Evolutionary conservation across 2,329 filamentous ascomycete genomes (phyloP).

Genomic region (Knufia fluminis): DNA sequence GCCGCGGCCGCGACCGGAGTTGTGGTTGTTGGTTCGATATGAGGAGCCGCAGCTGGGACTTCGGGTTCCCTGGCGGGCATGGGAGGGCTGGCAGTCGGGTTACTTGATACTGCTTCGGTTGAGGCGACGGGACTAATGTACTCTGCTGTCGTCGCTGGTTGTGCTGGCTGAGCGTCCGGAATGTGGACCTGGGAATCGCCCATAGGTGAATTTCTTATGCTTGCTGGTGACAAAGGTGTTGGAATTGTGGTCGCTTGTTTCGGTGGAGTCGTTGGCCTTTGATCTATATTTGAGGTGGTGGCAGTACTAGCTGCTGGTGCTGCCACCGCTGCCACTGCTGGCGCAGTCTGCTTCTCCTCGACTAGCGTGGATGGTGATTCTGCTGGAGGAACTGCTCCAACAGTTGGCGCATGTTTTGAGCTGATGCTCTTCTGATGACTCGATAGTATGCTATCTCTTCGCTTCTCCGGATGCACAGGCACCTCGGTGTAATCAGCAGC

Average conservation of each 20-base stretch:
- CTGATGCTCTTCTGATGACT: background rate
- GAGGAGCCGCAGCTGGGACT: too few relatives aligned
- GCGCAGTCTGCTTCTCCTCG: background rate
- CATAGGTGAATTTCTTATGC: conserved; percentile 1
- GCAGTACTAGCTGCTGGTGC: background rate
- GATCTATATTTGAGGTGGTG: background rate
- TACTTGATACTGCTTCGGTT: background rate
- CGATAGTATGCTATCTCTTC: conserved; percentile 6
- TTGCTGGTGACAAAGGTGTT: background rate
- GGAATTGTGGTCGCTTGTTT: background rate
- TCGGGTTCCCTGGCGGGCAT: too few relatives aligned
- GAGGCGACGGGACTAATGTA: conserved; percentile 5
- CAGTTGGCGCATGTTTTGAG: background rate
- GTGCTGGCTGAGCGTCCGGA: conserved; percentile 8
- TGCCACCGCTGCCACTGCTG: background rate
- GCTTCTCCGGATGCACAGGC: conserved; percentile 18
- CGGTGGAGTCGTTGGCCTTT: background rate
- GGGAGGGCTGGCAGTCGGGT: too few relatives aligned
- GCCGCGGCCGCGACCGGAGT: background rate
- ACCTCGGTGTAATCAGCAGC: conserved; percentile 20
- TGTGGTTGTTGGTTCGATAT: background rate
- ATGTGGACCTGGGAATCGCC: conserved; percentile 8
- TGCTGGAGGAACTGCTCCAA: background rate
- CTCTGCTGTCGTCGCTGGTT: conserved; percentile 10
- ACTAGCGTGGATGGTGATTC: conserved; percentile 1